Base-by-base conservation (phyloP, 2,329 filamentous ascomycete species). In the Fusarium verticillioides region DNA sequence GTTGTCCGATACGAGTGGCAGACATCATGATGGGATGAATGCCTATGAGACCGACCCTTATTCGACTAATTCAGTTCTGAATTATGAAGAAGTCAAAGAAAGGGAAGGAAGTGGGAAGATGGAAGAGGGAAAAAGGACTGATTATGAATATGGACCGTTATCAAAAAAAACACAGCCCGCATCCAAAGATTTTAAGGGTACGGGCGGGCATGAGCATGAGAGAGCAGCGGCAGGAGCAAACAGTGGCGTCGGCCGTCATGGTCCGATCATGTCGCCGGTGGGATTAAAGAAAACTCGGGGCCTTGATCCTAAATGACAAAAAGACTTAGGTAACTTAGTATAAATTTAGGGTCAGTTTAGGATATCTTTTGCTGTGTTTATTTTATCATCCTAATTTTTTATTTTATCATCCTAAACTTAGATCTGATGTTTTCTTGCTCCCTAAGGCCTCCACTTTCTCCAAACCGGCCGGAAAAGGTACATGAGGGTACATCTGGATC, bases 1-100 rank as follows among this genome's bases (percentile, higher is more conserved):
- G 76, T 60, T 78, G 76, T 46, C 75, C 76, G 47, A 78, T 76
- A 63, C 76, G 76, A 59, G 76, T 70, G n/a, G 76, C 68, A 46
- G 76, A 69, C 67, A 78, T 65, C 75, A 78, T 77, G 73, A 75
- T 60, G 42, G 36, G 72, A 73, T 62, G 52, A 50, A 58, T 60
- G 66, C 32, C 70, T 53, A 18, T 46, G 60, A 61, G 39, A 43
- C 52, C 58, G 40, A 36, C 47, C 58, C 56, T 44, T 67, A 36
- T 67, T 46, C 66, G 28, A 50, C 39, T 16, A 52, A 23, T 50
- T 60, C 66, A 64, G 56, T 52, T 46, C 49, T 42, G 42, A 59
- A 57, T 28, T 57, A 65, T 66, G 60, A 57, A 40, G 56, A 52
- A n/a, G 12, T 32, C 39, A 40, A 39, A 46, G 37, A 32, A 23